Evolutionary conservation across 2,329 filamentous ascomycete genomes (phyloP).

Genomic region (Curvularia sp.): DNA sequence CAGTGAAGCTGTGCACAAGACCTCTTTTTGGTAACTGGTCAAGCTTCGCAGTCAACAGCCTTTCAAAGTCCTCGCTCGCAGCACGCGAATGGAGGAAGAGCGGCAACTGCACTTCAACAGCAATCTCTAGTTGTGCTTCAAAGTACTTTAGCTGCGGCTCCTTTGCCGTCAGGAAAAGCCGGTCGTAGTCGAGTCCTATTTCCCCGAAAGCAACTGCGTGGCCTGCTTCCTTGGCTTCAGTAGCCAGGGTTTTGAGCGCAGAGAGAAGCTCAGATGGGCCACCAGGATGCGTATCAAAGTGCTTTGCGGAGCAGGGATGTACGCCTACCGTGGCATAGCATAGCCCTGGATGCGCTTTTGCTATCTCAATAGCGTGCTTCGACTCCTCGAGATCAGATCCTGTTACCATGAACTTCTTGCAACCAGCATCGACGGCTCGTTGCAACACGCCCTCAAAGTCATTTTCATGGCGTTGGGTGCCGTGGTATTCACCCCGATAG

Average conservation of each 20-base stretch:
- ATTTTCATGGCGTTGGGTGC: constrained; percentile 75
- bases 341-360: constrained; percentile 74
- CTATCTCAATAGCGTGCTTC: constrained; percentile 74
- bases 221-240: constrained; percentile 63
- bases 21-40: constrained; percentile 75
- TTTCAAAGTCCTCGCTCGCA: constrained; percentile 78
- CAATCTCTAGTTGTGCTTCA: constrained; percentile 79
- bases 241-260: constrained; percentile 70
- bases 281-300: constrained; percentile 72
- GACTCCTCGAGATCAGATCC: constrained; percentile 86
- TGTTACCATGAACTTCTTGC: constrained; percentile 89
- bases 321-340: constrained; percentile 93
- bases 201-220: constrained; percentile 86
- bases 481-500: constrained; percentile 84
- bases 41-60: constrained; percentile 69
- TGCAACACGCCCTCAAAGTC: constrained; percentile 80
- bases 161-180: constrained; percentile 80
- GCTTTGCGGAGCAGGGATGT: constrained; percentile 85
- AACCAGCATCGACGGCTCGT: constrained; percentile 79
- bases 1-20: constrained; percentile 95
- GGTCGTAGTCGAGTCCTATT: constrained; percentile 95
- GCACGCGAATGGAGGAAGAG: constrained; percentile 93
- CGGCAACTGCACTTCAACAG: constrained; percentile 77
- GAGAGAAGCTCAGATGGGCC: constrained; percentile 63
- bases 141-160: constrained; percentile 86